Evolutionary conservation across 495 filamentous ascomycete species (phyloP).

Genomic region (Xanthoparmelia taractica): DNA sequence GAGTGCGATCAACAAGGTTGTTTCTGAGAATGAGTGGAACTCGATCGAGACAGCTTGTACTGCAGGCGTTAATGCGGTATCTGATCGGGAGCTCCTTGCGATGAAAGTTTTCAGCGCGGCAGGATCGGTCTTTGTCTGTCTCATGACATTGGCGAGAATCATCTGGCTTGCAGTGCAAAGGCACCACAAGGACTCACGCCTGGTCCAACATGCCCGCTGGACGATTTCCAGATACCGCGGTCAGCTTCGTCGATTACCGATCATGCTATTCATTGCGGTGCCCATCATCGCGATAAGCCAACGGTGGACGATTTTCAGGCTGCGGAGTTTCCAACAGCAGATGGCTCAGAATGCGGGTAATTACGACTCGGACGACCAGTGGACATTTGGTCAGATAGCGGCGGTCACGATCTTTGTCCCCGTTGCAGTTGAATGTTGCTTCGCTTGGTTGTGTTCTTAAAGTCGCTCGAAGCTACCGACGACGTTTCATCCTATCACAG

Average conservation of each 20-base stretch:
- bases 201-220: slow-evolving; percentile 4
- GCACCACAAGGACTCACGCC: slow-evolving; percentile 13
- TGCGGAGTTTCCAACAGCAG: slow-evolving; percentile 26
- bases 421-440: slow-evolving; percentile 27
- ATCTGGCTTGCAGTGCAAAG: slow-evolving; percentile 15
- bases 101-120: slow-evolving; percentile 21
- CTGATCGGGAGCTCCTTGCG: slow-evolving; percentile 2
- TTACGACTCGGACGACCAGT: slow-evolving; percentile 27
- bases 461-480: too few relatives aligned
- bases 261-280: slow-evolving; percentile 16
- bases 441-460: slow-evolving; percentile 11
- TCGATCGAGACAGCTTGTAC: slow-evolving; percentile 7
- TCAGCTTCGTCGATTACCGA: not conserved
- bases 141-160: slow-evolving; percentile 8
- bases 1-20: slow-evolving; percentile 8
- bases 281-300: slow-evolving; percentile 26
- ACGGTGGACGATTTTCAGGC: slow-evolving; percentile 30
- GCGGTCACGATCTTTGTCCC: slow-evolving; percentile 32
- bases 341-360: slow-evolving; percentile 22
- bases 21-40: slow-evolving; percentile 13
- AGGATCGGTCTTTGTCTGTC: slow-evolving; percentile 19
- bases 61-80: slow-evolving; percentile 5
- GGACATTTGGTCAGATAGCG: slow-evolving; percentile 36
- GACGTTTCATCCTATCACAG: too few relatives aligned
- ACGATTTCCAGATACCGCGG: not conserved